These are phyloP conservation scores for Cutaneotrichosporon mucoides DNA, from an alignment of 1,284 basidiomycete genomes.

Conservation along the genomic window DNA sequence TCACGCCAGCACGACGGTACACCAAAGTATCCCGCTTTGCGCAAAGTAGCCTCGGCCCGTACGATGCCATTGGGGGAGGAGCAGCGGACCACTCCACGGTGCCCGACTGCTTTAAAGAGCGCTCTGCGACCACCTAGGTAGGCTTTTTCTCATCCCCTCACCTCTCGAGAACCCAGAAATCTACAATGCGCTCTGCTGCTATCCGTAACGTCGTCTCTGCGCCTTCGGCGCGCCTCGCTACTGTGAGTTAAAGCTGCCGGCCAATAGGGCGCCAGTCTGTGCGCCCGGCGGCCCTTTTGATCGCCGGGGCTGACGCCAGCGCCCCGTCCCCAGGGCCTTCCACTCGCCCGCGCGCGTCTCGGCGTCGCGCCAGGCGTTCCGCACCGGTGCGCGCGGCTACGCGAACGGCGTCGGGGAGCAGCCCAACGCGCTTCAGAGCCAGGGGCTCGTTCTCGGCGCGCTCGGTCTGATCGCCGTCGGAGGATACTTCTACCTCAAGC, in stretches of 20 bases:
- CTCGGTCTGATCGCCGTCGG: constrained; percentile 27
- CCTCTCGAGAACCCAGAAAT: not conserved
- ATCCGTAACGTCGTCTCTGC: constrained; percentile 8
- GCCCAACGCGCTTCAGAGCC: constrained; percentile 1
- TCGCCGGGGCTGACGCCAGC: constrained; percentile 1
- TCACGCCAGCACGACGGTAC: no score
- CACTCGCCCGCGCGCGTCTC: not conserved
- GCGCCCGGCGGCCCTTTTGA: no score
- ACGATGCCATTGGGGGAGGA: no score
- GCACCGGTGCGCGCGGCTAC: not conserved
- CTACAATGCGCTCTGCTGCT: constrained; percentile 6
- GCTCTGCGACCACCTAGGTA: no score
- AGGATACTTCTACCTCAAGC: constrained; percentile 44
- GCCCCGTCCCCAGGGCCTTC: constrained; percentile 2
- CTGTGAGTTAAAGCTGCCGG: constrained; percentile 1
- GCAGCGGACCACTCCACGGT: no score
- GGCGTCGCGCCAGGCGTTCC: not conserved
- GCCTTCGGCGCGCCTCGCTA: constrained; percentile 2
- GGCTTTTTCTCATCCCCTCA: not conserved
- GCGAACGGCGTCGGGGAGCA: not conserved
- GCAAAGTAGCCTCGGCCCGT: no score
- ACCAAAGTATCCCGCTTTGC: no score
- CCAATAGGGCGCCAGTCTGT: no score
- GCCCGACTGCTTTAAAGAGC: no score
- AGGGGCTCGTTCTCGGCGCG: constrained; percentile 34